Base-by-base conservation (phyloP, 1,284 basidiomycete species). In the Leucoagaricus sp. region DNA sequence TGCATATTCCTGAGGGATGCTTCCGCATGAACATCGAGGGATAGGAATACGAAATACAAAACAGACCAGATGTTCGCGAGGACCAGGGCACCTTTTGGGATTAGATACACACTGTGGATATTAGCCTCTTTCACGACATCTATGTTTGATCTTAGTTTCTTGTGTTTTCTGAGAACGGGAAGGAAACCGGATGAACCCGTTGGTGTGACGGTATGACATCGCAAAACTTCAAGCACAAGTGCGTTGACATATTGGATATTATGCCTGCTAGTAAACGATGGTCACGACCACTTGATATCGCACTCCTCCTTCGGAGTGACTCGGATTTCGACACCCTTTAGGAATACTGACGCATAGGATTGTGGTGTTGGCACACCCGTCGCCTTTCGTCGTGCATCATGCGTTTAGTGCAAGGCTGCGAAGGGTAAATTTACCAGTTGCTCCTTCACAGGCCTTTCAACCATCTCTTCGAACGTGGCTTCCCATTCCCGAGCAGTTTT, bases 201-300 rank as follows among this genome's bases (percentile, higher is more conserved):
- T 2, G 79, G 77, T 0, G 58, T 61, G 13, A 80, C 75, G 6
- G 64, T 60, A 49, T 76, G 70, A 71, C 72, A 74, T 38, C 72
- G 62, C 23, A 69, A 59, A 17, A 70, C 66, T 47, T 74, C 72
- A 8, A 67, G 62, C n/a, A 60, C 80, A 70, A 84, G 58, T 0
- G 82, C 82, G 25, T 77, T 72, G 4, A 80, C 60, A 61, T 82
- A 85, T 0, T 82, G 80, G 26, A 86, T 65, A 0, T 69, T 67
- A 3, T 73, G 67, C 17, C 79, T 69, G 62, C 87, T 85, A 15
- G 67, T 60, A 54, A 83, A 77, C 0, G 68, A 72, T 1, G 85
- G 85, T 7, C 85, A 70, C 29, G 70, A 68, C 73, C 75, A 76
- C 58, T 74, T 75, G 59, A 76, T 72, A 40, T 72, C 65, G 29